phyloP scores from a whole-genome alignment of 1,139 yeast species.

The Lodderomyces parapsilosis region DNA sequence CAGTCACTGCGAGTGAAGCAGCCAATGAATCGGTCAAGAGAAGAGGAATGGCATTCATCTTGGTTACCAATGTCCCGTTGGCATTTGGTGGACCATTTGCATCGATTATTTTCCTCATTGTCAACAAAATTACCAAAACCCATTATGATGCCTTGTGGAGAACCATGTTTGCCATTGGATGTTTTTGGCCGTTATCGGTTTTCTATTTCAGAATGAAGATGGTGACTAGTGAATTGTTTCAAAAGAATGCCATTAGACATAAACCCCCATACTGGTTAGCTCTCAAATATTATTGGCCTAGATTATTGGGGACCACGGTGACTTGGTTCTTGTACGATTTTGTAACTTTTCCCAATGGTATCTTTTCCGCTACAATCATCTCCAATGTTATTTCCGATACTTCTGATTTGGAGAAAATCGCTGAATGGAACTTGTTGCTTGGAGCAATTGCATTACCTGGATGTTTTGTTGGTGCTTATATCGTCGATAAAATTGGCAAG shows the following conservation, averaged over 20 bases:
- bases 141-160: conserved; percentile 67
- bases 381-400: conserved; percentile 26
- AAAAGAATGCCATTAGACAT: conserved; percentile 43
- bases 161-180: conserved; percentile 72
- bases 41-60: conserved; percentile 62
- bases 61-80: conserved; percentile 72
- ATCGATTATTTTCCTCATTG: conserved; percentile 63
- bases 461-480: conserved; percentile 42
- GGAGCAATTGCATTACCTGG: conserved; percentile 49
- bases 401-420: conserved; percentile 35
- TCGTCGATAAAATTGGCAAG: conserved; percentile 43
- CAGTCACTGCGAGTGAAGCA: conserved; percentile 70
- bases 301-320: conserved; percentile 43
- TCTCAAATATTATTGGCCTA: conserved; percentile 45
- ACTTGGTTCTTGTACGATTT: conserved; percentile 55
- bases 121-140: conserved; percentile 52
- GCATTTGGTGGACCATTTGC: conserved; percentile 80
- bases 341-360: conserved; percentile 52
- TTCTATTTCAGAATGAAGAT: conserved; percentile 70
- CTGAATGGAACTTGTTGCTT: conserved; percentile 50
- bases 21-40: conserved; percentile 61
- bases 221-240: conserved; percentile 60
- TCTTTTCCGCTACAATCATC: conserved; percentile 48
- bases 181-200: conserved; percentile 70
- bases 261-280: conserved; percentile 49